Conservation (phyloP, 1,284 basidiomycete species). For the Anthracocystis panici-leucophaei region DNA sequence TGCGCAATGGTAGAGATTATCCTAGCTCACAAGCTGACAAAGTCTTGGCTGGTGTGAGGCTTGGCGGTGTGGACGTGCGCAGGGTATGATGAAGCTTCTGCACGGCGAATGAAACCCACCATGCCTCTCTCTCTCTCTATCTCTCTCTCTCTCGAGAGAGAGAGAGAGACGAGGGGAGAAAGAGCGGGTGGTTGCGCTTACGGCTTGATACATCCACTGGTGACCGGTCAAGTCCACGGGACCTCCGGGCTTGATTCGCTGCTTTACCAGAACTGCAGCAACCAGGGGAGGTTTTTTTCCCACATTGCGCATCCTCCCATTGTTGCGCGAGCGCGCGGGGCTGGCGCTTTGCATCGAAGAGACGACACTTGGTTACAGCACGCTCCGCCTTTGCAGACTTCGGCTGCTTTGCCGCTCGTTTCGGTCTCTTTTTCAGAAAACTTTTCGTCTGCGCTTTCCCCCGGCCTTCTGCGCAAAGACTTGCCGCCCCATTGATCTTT, state of each 20-base stretch:
- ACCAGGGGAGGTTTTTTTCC: no score
- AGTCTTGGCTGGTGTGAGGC: background rate
- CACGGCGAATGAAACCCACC: slow-evolving; percentile 18
- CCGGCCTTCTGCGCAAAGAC: no score
- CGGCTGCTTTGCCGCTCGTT: no score
- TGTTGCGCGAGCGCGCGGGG: no score
- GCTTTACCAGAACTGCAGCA: background rate
- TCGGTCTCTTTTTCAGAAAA: no score
- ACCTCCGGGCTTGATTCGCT: background rate
- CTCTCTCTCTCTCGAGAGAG: background rate
- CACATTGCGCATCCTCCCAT: no score
- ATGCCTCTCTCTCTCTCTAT: background rate
- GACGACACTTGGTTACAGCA: no score
- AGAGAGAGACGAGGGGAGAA: background rate
- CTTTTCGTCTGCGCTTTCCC: no score
- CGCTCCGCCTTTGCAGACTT: no score
- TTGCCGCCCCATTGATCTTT: no score
- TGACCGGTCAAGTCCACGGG: slow-evolving; percentile 36
- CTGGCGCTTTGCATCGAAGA: no score
- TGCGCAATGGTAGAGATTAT: background rate
- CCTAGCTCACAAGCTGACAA: slow-evolving; percentile 16
- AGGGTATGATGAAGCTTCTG: slow-evolving; percentile 1
- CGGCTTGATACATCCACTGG: slow-evolving; percentile 8
- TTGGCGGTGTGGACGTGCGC: background rate
- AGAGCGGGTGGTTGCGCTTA: background rate